Evolutionary conservation across 2,329 filamentous ascomycete genomes (phyloP).

Genomic region (Alternaria infectoria): DNA sequence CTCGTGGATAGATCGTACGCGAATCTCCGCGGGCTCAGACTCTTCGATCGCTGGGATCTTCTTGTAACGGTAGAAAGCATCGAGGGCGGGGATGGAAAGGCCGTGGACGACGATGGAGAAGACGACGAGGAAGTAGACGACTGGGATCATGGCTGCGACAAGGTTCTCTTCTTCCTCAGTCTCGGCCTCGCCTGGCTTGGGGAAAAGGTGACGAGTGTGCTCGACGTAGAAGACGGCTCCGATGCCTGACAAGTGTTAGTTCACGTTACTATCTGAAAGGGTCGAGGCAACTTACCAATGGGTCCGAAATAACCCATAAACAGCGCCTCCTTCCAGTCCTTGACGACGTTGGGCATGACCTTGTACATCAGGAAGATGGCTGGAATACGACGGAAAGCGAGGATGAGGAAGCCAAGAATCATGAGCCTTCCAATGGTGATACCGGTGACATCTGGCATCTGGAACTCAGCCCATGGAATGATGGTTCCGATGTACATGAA

Average conservation of each 20-base stretch:
- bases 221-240: conserved; percentile 57
- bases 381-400: conserved; percentile 64
- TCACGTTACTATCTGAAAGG: neutral
- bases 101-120: conserved; percentile 58
- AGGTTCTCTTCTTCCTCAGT: conserved; percentile 51
- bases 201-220: conserved; percentile 53
- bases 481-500: conserved; percentile 66
- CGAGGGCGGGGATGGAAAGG: conserved; percentile 56
- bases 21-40: conserved; percentile 25
- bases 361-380: conserved; percentile 62
- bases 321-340: conserved; percentile 63
- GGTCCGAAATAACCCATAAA: conserved; percentile 65
- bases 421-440: conserved; percentile 60
- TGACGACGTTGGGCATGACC: conserved; percentile 60
- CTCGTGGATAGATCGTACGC: conserved; percentile 47
- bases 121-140: conserved; percentile 56
- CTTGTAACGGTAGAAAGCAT: conserved; percentile 48
- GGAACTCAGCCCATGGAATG: conserved; percentile 63
- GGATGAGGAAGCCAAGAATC: conserved; percentile 59
- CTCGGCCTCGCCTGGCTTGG: conserved; percentile 48
- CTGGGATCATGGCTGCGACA: conserved; percentile 50
- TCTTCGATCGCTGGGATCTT: conserved; percentile 54
- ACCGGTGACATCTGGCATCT: conserved; percentile 60
- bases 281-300: conserved; percentile 34
- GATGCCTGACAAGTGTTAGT: conserved; percentile 34